Evolutionary conservation across 2,329 filamentous ascomycete genomes (phyloP), one percentile per base, ranked within the genome.

Genomic region (Boeremia lycopersici): DNA sequence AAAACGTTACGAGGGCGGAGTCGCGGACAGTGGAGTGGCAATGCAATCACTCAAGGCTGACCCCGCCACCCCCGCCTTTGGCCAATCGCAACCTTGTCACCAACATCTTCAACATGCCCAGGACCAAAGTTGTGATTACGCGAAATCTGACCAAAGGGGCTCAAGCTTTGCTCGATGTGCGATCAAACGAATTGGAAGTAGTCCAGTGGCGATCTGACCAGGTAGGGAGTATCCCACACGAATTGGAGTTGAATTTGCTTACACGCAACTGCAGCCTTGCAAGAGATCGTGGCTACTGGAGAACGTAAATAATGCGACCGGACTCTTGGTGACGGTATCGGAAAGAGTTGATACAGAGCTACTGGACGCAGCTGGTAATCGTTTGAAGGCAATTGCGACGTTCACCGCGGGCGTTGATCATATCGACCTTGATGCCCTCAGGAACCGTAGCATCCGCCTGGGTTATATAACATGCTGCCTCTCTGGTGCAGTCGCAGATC

Each of bases 351-450:
- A 72, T 39, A 52, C 63, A 41, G 67, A 70, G 28, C 60, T 72
- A 4, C 31, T 72, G 6, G 23, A 62, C 10, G 53, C 63, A 23
- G 62, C 67, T 2, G 68, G 68, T 11, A 28, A 49, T 8, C 48
- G 59, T 13, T 52, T 72, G 4, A 70, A 68, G 53, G 62, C 56
- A 3, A 62, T 72, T 25, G 66, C 69, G 2, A 71, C 69, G 0
- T 71, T 70, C 53, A 70, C 67, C 8, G 65, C 71, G n/a, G 70
- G 69, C 1, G 71, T 65, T 11, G 68, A 71, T 48, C 68, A 71
- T 43, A 60, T 72, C 6, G 64, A 71, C 44, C 59, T 59, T 3
- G 48, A 52, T 7, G 61, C 63, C 1, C 59, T 71, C 2, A 71
- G 68, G 50, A 57, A 60, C 25, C 64, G 65, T 38, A 58, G 57